A percentile compares a stretch with the other conserved stretches of the same genome.
Evolutionary conservation across 1,284 basidiomycete species (phyloP).

Genomic region (Hymenochaete sp.): DNA sequence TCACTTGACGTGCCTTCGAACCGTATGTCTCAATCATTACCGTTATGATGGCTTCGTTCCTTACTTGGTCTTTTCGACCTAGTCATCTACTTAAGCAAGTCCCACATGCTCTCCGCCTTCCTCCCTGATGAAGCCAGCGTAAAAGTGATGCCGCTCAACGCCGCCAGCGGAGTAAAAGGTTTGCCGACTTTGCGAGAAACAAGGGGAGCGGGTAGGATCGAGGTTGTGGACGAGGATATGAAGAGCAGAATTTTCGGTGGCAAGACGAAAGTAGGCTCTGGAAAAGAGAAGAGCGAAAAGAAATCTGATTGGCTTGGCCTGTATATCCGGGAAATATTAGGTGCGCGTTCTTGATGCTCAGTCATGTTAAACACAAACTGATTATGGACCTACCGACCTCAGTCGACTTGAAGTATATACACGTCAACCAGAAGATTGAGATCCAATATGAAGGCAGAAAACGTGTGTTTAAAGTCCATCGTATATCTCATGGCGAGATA

Average conservation of each 20-base stretch:
- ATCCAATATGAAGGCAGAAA: slow-evolving; percentile 38
- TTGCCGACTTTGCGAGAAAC: slow-evolving; percentile 42
- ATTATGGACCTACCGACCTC: background rate
- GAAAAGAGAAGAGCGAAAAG: slow-evolving; percentile 12
- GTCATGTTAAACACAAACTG: background rate
- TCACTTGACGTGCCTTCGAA: slow-evolving; percentile 48
- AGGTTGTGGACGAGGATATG: slow-evolving; percentile 38
- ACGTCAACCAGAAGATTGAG: slow-evolving; percentile 8
- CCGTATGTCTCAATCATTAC: slow-evolving; percentile 11
- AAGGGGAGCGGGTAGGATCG: slow-evolving; percentile 42
- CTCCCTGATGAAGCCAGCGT: slow-evolving; percentile 39
- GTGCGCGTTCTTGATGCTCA: background rate
- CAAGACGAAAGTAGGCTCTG: too few species aligned
- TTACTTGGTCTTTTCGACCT: background rate
- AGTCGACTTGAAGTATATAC: slow-evolving; percentile 17
- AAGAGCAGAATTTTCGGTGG: too few species aligned
- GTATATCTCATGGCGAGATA: slow-evolving; percentile 31
- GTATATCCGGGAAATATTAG: slow-evolving; percentile 13
- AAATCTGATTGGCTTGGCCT: slow-evolving; percentile 13
- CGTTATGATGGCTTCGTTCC: slow-evolving; percentile 10
- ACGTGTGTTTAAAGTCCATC: slow-evolving; percentile 45
- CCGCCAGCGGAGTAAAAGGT: slow-evolving; percentile 31
- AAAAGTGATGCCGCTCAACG: slow-evolving; percentile 41
- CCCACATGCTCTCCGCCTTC: slow-evolving; percentile 51
- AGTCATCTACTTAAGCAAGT: slow-evolving; percentile 49